Base-by-base conservation (phyloP, 1,284 basidiomycete species). In the Salmacisia buchloeana region DNA sequence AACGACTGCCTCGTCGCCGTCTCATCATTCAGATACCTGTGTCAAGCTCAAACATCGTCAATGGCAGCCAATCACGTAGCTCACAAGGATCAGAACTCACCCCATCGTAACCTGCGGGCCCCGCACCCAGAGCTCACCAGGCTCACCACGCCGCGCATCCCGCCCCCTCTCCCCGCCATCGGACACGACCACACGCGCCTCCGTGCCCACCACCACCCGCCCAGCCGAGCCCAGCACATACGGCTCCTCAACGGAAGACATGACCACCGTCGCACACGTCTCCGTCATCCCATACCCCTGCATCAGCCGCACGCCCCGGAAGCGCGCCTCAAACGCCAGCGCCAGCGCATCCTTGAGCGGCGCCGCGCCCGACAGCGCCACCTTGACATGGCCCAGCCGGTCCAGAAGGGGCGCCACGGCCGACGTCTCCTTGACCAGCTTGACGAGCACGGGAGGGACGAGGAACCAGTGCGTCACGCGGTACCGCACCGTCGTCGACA, bases 91-190 rank as follows among this genome's bases (percentile, higher is more conserved):
- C 9, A 9, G 9, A 33, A 54, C 49, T 33, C 29, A 54, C 25
- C 81, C 83, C 43, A 77, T 71, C 18, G 82, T 83, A 25, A 84
- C 82, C 66, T 83, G 84, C 38, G 78, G 68, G 3, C 83, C 83
- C 21, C 82, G 75, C 38, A 83, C 82, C 60, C 82, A 82, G 2
- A 83, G 81, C 66, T 84, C 83, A 31, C 82, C 83, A 33, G 77
- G 75, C 54, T 74, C 61, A 23, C 80, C 82, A n/a, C 70, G 70
- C 4, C 71, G 59, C 2, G 81, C 69, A 41, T 64, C 62, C 39
- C 71, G 72, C 21, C 75, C 75, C 23, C 63, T 73, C 13, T 71
- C 76, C 38, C 74, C 74, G 25, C 59, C 63, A 58, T 73, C 67
- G 39, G 65, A 54, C 33, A 69, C 15, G n/a, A 69, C 45, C 39